Evolutionary conservation across 192 early-diverging fungal species (phyloP).

Genomic region (Backusella tarrabulga): DNA sequence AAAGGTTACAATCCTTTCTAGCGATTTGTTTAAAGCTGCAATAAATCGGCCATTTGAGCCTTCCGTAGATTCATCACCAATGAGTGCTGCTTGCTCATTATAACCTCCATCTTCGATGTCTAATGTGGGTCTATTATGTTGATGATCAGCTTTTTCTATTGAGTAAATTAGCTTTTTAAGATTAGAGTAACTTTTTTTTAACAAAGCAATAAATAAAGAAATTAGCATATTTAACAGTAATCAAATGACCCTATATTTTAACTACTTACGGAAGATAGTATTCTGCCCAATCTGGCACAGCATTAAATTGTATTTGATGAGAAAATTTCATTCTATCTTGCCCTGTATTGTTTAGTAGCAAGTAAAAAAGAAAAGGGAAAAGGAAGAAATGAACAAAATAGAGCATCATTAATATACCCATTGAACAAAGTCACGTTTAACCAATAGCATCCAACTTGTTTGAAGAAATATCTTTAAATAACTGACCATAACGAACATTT

Average conservation of each 20-base stretch:
- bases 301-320: constrained; percentile 78
- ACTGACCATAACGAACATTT: background rate
- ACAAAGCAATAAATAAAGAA: background rate
- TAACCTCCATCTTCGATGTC: constrained; percentile 33
- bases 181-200: constrained; percentile 56
- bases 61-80: constrained; percentile 28
- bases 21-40: constrained; percentile 78
- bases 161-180: constrained; percentile 78
- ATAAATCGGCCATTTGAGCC: constrained; percentile 56
- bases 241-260: background rate
- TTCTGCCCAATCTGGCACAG: constrained; percentile 70
- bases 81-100: constrained; percentile 35
- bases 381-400: background rate
- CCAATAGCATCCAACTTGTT: background rate
- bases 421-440: constrained; percentile 4
- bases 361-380: background rate
- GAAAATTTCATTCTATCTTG: constrained; percentile 75
- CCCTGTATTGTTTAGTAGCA: background rate
- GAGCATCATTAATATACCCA: background rate
- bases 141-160: constrained; percentile 57
- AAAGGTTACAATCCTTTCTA: constrained; percentile 79
- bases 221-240: background rate
- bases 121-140: background rate
- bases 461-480: background rate
- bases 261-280: constrained; percentile 55